Base-by-base conservation (phyloP, 192 early-diverging fungal species). In the Entophlyctis helioformis region DNA sequence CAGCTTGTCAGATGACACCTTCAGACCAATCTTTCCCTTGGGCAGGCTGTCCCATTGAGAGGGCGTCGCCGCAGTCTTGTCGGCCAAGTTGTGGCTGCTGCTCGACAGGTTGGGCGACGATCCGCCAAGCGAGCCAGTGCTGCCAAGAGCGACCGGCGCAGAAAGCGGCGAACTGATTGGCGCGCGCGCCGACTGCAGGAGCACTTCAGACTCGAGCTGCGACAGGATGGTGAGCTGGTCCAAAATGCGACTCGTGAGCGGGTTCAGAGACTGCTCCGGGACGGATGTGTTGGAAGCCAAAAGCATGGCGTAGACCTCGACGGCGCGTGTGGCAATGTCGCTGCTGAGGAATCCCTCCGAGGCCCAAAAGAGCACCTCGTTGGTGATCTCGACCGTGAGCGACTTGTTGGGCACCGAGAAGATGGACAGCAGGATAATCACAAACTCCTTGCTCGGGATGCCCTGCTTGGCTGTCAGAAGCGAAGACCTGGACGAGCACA, bases 311-410 rank as follows among this genome's bases (percentile, higher is more conserved):
- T 54, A 62, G 12, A 44, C 21, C 23, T 65, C 48, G 32, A 69
- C 19, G 2, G 67, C 59, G 22, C 46, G 43, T 3, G 27, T 27
- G 8, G 62, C 37, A 23, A 44, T 46, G 8, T 51, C 3, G 22
- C 33, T 27, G 66, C 66, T 62, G 45, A 71, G 36, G 39, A 42
- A 52, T 12, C 62, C 59, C n/a, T 69, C 66, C 5, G 36, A 25
- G 0, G 59, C 59, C 69, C 69, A 71, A 11, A 15, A 20, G 15
- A 69, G 33, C 13, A 52, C 34, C 46, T 71, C 65, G 19, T 40
- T 23, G 13, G 52, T 46, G 22, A 71, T 18, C 31, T 65, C 59
- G 21, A 31, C 4, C 19, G 27, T 29, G 8, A 66, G 45, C n/a
- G 45, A 55, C 11, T 35, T n/a, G 42, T 51, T 42, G 35, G 57